These are phyloP conservation scores for Jacaranda mimosifolia DNA, from an alignment of 257 asterid genomes.

Conservation along the genomic window DNA sequence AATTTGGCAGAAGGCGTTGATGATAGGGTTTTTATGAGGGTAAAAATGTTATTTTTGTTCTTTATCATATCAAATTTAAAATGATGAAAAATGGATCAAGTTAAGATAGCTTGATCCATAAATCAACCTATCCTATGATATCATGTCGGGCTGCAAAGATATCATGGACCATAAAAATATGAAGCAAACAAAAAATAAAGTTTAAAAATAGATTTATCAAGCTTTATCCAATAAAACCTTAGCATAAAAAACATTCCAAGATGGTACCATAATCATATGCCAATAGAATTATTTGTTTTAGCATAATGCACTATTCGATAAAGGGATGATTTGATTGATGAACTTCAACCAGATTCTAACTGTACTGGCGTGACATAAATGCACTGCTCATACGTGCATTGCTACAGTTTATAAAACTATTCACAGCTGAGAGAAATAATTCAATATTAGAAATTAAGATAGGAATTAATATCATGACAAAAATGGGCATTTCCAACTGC, in stretches of 20 bases:
- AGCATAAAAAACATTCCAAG: background rate
- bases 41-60: too few relatives aligned
- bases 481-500: constrained; percentile 19
- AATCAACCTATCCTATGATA: too few relatives aligned
- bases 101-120: too few relatives aligned
- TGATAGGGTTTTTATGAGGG: too few relatives aligned
- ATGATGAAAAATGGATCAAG: too few relatives aligned
- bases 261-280: background rate
- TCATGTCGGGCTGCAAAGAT: too few relatives aligned
- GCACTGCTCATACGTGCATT: constrained; percentile 27
- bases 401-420: constrained; percentile 13
- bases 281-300: constrained; percentile 1
- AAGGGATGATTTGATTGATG: constrained; percentile 25
- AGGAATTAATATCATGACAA: background rate
- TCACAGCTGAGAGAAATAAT: background rate
- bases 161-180: too few relatives aligned
- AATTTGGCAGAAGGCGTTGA: too few relatives aligned
- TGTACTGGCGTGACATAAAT: constrained; percentile 12
- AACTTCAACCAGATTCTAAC: constrained; percentile 27
- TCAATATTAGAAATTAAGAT: background rate
- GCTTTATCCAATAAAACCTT: too few relatives aligned
- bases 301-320: constrained; percentile 1
- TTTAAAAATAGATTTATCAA: too few relatives aligned
- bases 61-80: too few relatives aligned
- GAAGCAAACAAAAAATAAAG: too few relatives aligned